Evolutionary conservation across 2,329 filamentous ascomycete species (phyloP), one percentile per base, ranked within the genome.

Genomic region (Fusarium bactridioides): DNA sequence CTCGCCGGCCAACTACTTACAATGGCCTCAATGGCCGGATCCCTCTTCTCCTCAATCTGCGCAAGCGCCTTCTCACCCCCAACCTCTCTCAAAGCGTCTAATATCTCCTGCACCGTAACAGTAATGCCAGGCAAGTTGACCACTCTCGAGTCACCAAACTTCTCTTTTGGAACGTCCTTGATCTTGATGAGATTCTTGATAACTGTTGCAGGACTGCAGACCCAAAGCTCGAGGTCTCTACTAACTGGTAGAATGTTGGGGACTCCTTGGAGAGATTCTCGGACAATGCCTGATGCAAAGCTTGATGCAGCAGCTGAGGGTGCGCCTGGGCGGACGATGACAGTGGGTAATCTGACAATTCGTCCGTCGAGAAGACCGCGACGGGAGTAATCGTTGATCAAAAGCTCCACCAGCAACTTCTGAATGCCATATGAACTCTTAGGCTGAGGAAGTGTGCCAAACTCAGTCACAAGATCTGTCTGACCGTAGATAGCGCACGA

Each of bases 271-370:
- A 86, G 80, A 10, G 86, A 83, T 38, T 91, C 89, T 7, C 89
- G 83, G 44, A 91, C 88, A 73, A 91, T 91, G 0, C 89, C 89
- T 7, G 84, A 88, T 4, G 89, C 84, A 74, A 91, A 91, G 1
- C 86, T 89, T 5, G 86, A 88, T 6, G 89, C 89, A 0, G 89
- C 89, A 1, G 87, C 87, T 4, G 89, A 89, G 0, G 90, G 89
- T 38, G 83, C 84, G 1, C 90, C 89, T 0, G 89, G 87, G 3
- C 90, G 83, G 5, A 91, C 88, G 0, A 88, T 87, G 13, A 91
- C 86, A 0, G 89, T 91, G 0, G 89, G 89, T 10, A 91, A 83
- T 0, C 89, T 84, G 9, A 89, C 83, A 4, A 84, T 84, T 15
- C 89, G 84, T 1, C 87, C 89, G 44, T 89, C 86, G 35, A 91